Conservation (phyloP, 768 basidiomycete species). For the Boletellus ananiceps region DNA sequence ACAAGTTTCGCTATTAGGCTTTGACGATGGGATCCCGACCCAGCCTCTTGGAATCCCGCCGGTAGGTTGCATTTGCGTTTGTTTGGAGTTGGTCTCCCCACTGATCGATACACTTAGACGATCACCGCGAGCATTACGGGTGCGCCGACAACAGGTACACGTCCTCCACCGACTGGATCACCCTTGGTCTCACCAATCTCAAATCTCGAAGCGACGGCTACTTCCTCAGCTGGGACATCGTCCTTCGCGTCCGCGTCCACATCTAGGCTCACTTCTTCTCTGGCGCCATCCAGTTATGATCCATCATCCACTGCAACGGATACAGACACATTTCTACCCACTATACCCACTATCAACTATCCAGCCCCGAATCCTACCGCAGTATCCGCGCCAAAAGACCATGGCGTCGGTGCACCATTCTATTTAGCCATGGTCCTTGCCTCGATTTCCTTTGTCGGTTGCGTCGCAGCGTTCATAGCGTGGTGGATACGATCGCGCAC, state of each 20-base stretch:
- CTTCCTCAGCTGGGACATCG: neutral
- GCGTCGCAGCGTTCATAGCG: conserved; percentile 43
- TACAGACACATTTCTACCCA: conserved; percentile 20
- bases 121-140: conserved; percentile 1
- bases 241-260: conserved; percentile 6
- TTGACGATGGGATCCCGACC: conserved; percentile 4
- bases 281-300: conserved; percentile 4
- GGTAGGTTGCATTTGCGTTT: conserved; percentile 4
- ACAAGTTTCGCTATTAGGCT: conserved; percentile 26
- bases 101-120: conserved; percentile 9
- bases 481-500: conserved; percentile 44
- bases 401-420: conserved; percentile 35
- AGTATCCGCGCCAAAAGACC: conserved; percentile 16
- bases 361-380: conserved; percentile 24
- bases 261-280: neutral
- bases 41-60: neutral
- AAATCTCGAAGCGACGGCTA: conserved; percentile 19
- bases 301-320: conserved; percentile 6
- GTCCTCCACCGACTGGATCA: neutral
- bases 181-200: conserved; percentile 10
- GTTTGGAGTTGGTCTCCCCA: no score
- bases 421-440: conserved; percentile 51
- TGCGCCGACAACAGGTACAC: conserved; percentile 2
- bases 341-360: conserved; percentile 21
- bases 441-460: conserved; percentile 41